Evolutionary conservation across 2,329 filamentous ascomycete genomes (phyloP), one percentile per base, ranked within the genome.

Genomic region (Talaromyces islandicus): DNA sequence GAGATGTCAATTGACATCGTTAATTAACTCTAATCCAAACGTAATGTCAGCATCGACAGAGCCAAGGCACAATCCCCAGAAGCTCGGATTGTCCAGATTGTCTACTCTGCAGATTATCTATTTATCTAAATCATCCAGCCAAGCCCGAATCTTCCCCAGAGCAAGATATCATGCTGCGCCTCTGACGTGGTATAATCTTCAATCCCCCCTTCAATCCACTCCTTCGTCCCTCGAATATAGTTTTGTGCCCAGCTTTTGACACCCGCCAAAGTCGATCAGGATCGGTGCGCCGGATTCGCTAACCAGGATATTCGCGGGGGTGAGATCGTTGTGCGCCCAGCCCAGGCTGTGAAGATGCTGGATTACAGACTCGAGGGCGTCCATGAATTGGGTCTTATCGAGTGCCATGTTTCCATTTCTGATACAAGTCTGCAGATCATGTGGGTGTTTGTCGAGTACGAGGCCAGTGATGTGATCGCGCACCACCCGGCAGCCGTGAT

Each of bases 241-340:
- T 5, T 38, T n/a, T 7, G 35, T 38, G 7, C 35, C 35, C 3
- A 38, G 7, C 17, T 38, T 38, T 38, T 38, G 35, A 38, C 35
- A n/a, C 17, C 35, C 35, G 35, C 17, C 63, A 43, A 65, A 65
- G 55, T 65, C 64, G n/a, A 60, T 63, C 38, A 65, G 58, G 19
- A 65, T 43, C 6, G 58, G 38, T 11, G 29, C 56, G 14, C 66
- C 63, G 54, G 80, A 81, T 32, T 83, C 82, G 64, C 14, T 35
- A 4, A 96, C 90, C 2, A 96, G 80, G 57, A 96, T 96, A 66
- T 96, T 96, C 67, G 95, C 91, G 0, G 92, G 92, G 73, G 96
- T 96, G 68, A 96, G 85, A 68, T 96, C 92, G 57, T 92, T 89
- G 73, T 96, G 92, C 2, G 96, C 92, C 68, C 96, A 94, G 56